A percentile compares a stretch with the other conserved stretches of the same genome.
Conservation (phyloP, 2,329 filamentous ascomycete genomes). For the Thielaviopsis punctulata region DNA sequence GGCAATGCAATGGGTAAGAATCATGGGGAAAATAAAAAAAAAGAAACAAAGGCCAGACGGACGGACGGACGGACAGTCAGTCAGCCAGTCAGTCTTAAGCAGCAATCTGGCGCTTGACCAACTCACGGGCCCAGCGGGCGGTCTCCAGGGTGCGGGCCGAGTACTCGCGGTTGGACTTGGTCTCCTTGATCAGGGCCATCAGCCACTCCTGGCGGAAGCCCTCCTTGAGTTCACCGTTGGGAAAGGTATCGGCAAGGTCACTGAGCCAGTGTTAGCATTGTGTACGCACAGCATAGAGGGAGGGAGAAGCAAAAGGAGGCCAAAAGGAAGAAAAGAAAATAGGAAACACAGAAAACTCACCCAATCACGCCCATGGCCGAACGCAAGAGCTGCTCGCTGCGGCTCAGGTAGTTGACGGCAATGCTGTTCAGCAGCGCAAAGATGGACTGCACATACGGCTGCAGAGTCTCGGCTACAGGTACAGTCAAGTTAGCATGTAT, state of each 20-base stretch:
- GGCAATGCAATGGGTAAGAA: constrained; percentile 4
- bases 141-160: constrained; percentile 74
- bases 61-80: not conserved
- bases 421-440: constrained; percentile 75
- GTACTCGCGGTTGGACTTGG: constrained; percentile 77
- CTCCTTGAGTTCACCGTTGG: constrained; percentile 67
- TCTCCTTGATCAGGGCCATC: constrained; percentile 77
- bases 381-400: constrained; percentile 79
- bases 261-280: constrained; percentile 33
- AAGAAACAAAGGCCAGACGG: constrained; percentile 7
- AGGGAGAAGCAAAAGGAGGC: not conserved
- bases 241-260: constrained; percentile 87
- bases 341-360: constrained; percentile 36
- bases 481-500: too few relatives aligned
- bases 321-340: not conserved
- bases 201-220: constrained; percentile 88
- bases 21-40: constrained; percentile 8
- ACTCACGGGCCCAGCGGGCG: constrained; percentile 90
- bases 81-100: not conserved
- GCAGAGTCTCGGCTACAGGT: constrained; percentile 31
- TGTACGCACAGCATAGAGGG: constrained; percentile 4
- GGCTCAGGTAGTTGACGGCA: constrained; percentile 57
- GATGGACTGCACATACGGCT: constrained; percentile 66
- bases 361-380: constrained; percentile 96
- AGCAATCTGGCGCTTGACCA: constrained; percentile 76